Percentiles rank a stretch among this genome's conserved stretches.
Conservation (phyloP, 2,329 filamentous ascomycete species). For the Fusarium virguliforme region DNA sequence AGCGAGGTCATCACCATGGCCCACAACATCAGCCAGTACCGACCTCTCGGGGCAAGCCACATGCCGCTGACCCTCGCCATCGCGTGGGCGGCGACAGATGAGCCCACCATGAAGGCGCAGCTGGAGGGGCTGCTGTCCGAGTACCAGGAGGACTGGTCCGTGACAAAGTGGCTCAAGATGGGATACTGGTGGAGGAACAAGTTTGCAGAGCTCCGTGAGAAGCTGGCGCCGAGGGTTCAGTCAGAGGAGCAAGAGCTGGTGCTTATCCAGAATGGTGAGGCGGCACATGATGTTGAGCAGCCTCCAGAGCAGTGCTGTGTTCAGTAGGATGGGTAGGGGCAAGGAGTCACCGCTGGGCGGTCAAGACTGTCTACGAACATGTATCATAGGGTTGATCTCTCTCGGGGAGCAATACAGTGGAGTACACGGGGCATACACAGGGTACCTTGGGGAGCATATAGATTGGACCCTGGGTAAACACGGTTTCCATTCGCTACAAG, state of each 20-base stretch:
- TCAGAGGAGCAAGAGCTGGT: slow-evolving; percentile 8
- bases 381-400: neutral
- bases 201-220: slow-evolving; percentile 31
- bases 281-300: neutral
- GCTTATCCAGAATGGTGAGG: slow-evolving; percentile 6
- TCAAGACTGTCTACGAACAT: neutral
- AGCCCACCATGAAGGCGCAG: slow-evolving; percentile 30
- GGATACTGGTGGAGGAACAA: slow-evolving; percentile 41
- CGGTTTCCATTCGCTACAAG: slow-evolving; percentile 8
- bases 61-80: slow-evolving; percentile 35
- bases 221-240: slow-evolving; percentile 20
- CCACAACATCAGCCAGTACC: slow-evolving; percentile 21
- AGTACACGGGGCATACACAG: neutral
- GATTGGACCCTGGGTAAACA: slow-evolving; percentile 3
- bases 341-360: neutral
- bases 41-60: slow-evolving; percentile 38
- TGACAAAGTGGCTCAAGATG: slow-evolving; percentile 35
- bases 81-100: slow-evolving; percentile 41
- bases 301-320: slow-evolving; percentile 38
- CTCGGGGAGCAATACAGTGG: neutral
- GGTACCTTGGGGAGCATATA: neutral
- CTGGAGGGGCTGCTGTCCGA: slow-evolving; percentile 28
- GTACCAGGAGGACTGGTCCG: slow-evolving; percentile 40
- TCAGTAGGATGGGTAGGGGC: slow-evolving; percentile 16
- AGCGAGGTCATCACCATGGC: slow-evolving; percentile 36